A percentile compares a stretch with the other conserved stretches of the same genome.
Conservation (phyloP, 371 early-diverging fungal species). For the Conidiobolus incongruus region DNA sequence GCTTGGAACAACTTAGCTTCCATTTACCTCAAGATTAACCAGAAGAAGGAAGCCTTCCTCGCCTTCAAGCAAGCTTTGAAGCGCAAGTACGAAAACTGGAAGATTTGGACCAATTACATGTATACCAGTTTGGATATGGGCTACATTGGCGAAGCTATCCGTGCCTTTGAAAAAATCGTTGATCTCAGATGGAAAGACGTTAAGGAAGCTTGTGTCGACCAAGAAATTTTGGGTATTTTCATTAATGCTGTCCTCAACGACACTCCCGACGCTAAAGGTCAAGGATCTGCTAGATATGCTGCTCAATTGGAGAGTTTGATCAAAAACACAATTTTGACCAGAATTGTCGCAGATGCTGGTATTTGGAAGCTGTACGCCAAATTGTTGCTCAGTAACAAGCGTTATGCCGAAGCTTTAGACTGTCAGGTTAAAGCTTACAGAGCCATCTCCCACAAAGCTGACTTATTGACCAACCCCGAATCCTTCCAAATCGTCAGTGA, state of each 20-base stretch:
- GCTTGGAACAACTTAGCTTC: constrained; percentile 93
- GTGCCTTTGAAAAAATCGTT: constrained; percentile 61
- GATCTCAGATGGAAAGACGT: constrained; percentile 42
- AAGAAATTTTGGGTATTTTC: constrained; percentile 42
- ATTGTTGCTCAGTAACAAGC: constrained; percentile 40
- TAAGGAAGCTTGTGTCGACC: constrained; percentile 46
- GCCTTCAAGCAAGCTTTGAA: constrained; percentile 66
- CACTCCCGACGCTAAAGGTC: constrained; percentile 27
- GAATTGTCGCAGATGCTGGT: constrained; percentile 45
- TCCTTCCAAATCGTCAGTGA: constrained; percentile 44
- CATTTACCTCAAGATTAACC: constrained; percentile 39
- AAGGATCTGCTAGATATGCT: constrained; percentile 14
- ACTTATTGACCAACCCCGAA: constrained; percentile 30
- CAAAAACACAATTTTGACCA: constrained; percentile 33
- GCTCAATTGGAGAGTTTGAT: constrained; percentile 26
- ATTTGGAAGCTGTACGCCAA: constrained; percentile 56
- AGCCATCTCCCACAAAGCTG: constrained; percentile 40
- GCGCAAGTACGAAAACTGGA: constrained; percentile 56
- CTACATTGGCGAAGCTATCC: constrained; percentile 60
- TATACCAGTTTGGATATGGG: constrained; percentile 52
- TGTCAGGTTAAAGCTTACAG: constrained; percentile 66
- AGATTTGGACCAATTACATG: constrained; percentile 84
- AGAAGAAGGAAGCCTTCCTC: constrained; percentile 52
- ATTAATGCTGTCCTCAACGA: constrained; percentile 41
- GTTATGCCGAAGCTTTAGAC: constrained; percentile 44